Percentiles rank a stretch among this genome's conserved stretches.
These are phyloP conservation scores for Dendryphion nanum DNA, from an alignment of 2,329 filamentous ascomycete species.

Conservation along the genomic window DNA sequence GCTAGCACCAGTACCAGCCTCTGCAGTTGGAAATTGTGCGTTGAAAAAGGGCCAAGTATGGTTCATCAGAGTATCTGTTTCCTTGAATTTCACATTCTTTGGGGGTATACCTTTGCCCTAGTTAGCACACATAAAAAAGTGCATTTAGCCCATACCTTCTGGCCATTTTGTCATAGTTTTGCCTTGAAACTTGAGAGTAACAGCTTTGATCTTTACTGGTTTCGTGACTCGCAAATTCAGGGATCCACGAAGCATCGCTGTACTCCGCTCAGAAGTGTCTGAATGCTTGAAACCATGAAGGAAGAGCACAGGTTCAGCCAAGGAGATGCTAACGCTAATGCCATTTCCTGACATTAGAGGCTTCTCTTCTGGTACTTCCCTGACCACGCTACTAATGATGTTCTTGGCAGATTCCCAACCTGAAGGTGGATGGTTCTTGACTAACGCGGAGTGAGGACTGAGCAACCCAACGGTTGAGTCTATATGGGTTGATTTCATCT, in stretches of 20 bases:
- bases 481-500: constrained; percentile 41
- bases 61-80: constrained; percentile 82
- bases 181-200: constrained; percentile 83
- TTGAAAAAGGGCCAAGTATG: constrained; percentile 95
- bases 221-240: constrained; percentile 81
- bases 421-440: constrained; percentile 41
- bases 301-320: constrained; percentile 80
- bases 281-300: constrained; percentile 76
- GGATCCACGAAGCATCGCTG: constrained; percentile 81
- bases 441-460: constrained; percentile 41
- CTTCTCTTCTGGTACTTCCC: constrained; percentile 53
- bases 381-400: constrained; percentile 30
- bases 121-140: constrained; percentile 7
- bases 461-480: constrained; percentile 41
- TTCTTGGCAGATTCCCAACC: constrained; percentile 33
- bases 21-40: constrained; percentile 61
- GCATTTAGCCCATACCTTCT: constrained; percentile 57
- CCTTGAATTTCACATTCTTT: constrained; percentile 76
- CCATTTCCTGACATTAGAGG: constrained; percentile 78
- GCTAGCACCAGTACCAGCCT: constrained; percentile 62
- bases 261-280: constrained; percentile 62
- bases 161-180: constrained; percentile 92
- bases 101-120: constrained; percentile 70
- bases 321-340: constrained; percentile 68
- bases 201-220: constrained; percentile 86